Base-by-base conservation (phyloP, 768 basidiomycete genomes). In the Russula olivacea region DNA sequence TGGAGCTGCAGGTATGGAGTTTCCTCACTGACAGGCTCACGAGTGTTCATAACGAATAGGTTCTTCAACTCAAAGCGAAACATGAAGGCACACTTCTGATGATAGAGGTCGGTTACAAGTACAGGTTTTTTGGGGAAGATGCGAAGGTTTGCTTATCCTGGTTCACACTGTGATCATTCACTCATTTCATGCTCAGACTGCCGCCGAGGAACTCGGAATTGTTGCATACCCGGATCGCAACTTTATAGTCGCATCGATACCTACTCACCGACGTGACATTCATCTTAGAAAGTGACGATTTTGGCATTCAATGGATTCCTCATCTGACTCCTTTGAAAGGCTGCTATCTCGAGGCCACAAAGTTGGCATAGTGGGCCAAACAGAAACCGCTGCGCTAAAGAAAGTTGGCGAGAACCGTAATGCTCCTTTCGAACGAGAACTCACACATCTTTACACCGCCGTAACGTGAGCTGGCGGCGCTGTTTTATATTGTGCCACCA, bases 381-480 rank as follows among this genome's bases (percentile, higher is more conserved):
- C 80, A 0, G 93, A 95, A 74, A 94, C 93, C 0, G 90, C 93
- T 19, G 93, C 93, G 0, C 78, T 95, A 54, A 95, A 95, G 76
- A 93, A 90, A 75, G 84, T 78, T 2, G 78, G 89, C 53, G 87
- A 89, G 63, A 93, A 85, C 64, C 81, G 84, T 57, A 88, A 86
- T 67, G 78, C 80, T 0, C 82, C 85, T 0, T 96, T 95, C 69
- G 82, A 84, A 25, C 81, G 93, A 43, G 79, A 84, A 70, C 70
- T 98, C 11, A 87, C 87, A 0, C 81, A 88, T 66, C 73, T 96
- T 41, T 96, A 90, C 66, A 96, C 95, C 30, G 84, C 91, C 32
- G 83, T 91, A 34, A 96, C 93, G 91, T 93, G 72, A 68, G 91
- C 78, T 15, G 43, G 7, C 21, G 15, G 23, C 40, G 28, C 28